A percentile compares a stretch with the other conserved stretches of the same genome.
Conservation (phyloP, 2,329 filamentous ascomycete genomes). For the Sclerotinia borealis region DNA sequence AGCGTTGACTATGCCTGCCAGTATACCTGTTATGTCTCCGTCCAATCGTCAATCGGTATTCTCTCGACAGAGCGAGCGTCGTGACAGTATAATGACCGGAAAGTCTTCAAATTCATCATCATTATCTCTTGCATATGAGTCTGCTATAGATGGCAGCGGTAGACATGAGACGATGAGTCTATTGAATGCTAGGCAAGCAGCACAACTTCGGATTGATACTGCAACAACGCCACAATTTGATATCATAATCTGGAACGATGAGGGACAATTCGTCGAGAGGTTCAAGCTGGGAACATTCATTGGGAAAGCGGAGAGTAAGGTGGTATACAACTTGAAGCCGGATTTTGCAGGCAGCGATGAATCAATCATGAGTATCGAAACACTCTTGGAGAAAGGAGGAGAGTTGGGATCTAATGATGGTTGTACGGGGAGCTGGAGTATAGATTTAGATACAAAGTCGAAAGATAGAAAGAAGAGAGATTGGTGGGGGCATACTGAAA, state of each 20-base stretch:
- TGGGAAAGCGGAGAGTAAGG: conserved; percentile 51
- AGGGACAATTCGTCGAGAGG: conserved; percentile 45
- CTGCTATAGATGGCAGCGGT: conserved; percentile 9
- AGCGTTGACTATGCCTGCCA: conserved; percentile 18
- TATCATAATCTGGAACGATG: conserved; percentile 46
- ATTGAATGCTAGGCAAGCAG: conserved; percentile 51
- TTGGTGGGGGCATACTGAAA: conserved; percentile 29
- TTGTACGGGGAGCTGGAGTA: conserved; percentile 23
- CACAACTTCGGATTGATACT: conserved; percentile 58
- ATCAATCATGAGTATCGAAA: conserved; percentile 47
- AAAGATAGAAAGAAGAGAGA: conserved; percentile 25
- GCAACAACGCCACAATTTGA: conserved; percentile 50
- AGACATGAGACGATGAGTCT: conserved; percentile 19
- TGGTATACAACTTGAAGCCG: conserved; percentile 55
- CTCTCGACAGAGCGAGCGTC: background rate
- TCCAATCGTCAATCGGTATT: conserved; percentile 15
- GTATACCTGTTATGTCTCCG: conserved; percentile 10
- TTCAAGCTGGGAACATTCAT: conserved; percentile 56
- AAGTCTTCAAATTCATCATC: conserved; percentile 1
- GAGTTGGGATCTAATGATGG: conserved; percentile 23
- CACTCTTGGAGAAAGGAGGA: conserved; percentile 38
- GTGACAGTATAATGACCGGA: conserved; percentile 3
- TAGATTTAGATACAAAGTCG: conserved; percentile 12
- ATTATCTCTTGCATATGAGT: conserved; percentile 1
- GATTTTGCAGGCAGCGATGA: conserved; percentile 46